A percentile compares a stretch with the other conserved stretches of the same genome.
Conservation (phyloP, 805 yeast species). For the Jamesozyma jinghongensis region DNA sequence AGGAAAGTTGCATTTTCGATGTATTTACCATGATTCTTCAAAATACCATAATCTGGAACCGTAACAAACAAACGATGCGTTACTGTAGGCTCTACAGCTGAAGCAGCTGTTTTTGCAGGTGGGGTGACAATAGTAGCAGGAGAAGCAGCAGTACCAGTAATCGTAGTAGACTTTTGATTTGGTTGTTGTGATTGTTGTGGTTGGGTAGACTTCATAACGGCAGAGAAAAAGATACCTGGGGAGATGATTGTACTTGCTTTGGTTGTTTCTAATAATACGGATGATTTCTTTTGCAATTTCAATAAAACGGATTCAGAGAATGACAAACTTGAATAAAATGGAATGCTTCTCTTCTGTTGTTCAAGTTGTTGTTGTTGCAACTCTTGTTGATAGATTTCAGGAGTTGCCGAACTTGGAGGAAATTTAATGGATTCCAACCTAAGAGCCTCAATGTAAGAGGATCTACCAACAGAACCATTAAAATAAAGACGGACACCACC, state of each 20-base stretch:
- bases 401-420: conserved; percentile 43
- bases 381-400: conserved; percentile 27
- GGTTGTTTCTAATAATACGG: conserved; percentile 48
- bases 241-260: conserved; percentile 55
- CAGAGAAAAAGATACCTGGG: conserved; percentile 81
- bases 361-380: conserved; percentile 32
- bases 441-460: conserved; percentile 31
- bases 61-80: conserved; percentile 53
- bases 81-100: conserved; percentile 5
- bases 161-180: too few species aligned
- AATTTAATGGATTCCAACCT: conserved; percentile 46
- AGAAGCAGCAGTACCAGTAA: conserved; percentile 13
- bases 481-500: conserved; percentile 73
- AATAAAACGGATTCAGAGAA: conserved; percentile 29
- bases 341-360: conserved; percentile 30
- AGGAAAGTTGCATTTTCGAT: conserved; percentile 76
- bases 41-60: conserved; percentile 76
- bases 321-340: conserved; percentile 22
- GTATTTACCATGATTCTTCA: conserved; percentile 61
- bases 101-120: neutral
- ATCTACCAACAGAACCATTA: conserved; percentile 33
- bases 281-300: conserved; percentile 47
- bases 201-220: conserved; percentile 32
- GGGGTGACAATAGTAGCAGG: neutral
- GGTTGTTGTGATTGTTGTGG: conserved; percentile 7